A percentile compares a stretch with the other conserved stretches of the same genome.
Evolutionary conservation across 2,329 filamentous ascomycete species (phyloP).

Genomic region (Sporothrix luriei): DNA sequence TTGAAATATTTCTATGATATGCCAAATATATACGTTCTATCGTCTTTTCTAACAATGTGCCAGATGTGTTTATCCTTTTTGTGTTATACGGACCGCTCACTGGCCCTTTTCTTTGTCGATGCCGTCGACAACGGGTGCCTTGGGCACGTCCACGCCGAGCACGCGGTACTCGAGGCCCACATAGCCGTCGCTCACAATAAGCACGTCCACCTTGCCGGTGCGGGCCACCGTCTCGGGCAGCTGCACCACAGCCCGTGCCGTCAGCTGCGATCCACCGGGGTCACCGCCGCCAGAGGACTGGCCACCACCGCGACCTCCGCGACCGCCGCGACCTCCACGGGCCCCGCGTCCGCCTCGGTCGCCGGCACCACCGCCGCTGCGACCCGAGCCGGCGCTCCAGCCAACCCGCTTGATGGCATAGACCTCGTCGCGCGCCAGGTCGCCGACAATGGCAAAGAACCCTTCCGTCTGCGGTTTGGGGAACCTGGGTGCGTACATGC

Average conservation of each 20-base stretch:
- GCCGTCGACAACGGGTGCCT: slow-evolving; percentile 52
- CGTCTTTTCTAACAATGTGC: slow-evolving; percentile 10
- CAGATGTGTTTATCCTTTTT: neutral
- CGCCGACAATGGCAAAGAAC: slow-evolving; percentile 81
- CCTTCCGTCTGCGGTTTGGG: slow-evolving; percentile 94
- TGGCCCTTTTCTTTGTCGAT: slow-evolving; percentile 42
- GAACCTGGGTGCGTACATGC: slow-evolving; percentile 84
- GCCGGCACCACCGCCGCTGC: neutral
- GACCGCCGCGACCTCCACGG: neutral
- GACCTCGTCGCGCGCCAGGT: slow-evolving; percentile 70
- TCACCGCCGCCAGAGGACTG: neutral
- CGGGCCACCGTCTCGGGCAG: slow-evolving; percentile 56
- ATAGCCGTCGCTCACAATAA: slow-evolving; percentile 85
- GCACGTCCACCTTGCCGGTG: slow-evolving; percentile 68
- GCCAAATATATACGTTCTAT: neutral
- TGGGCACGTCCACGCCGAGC: slow-evolving; percentile 56
- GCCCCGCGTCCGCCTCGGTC: neutral
- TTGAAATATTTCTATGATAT: neutral
- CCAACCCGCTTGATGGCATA: slow-evolving; percentile 82
- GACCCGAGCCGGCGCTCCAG: slow-evolving; percentile 57
- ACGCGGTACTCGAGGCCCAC: slow-evolving; percentile 67
- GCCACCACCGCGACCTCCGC: neutral
- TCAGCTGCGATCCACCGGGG: slow-evolving; percentile 46
- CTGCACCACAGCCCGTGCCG: slow-evolving; percentile 61
- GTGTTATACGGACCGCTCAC: neutral